Percentiles rank a stretch among this genome's conserved stretches.
These are phyloP conservation scores for Adansonia madagascariensis DNA, from an alignment of 441 rosid genomes.

Conservation along the genomic window DNA sequence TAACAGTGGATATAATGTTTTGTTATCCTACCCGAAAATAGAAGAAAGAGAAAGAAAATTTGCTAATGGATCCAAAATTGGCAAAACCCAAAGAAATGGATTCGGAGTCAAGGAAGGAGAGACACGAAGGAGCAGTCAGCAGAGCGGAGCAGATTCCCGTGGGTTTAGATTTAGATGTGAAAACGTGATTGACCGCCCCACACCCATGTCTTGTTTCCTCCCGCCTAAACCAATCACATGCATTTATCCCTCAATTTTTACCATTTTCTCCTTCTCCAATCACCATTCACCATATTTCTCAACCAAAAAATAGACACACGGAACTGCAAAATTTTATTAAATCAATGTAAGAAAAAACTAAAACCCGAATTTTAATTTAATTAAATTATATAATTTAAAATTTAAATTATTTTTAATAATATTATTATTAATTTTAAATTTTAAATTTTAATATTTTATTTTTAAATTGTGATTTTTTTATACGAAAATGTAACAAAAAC, in stretches of 20 bases:
- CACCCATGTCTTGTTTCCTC: background rate
- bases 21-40: too few species aligned
- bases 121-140: background rate
- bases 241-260: background rate
- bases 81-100: background rate
- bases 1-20: too few species aligned
- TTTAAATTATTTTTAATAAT: background rate
- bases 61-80: background rate
- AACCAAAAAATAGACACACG: too few species aligned
- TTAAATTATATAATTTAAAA: too few species aligned
- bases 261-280: conserved; percentile 17
- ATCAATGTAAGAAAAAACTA: too few species aligned
- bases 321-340: background rate
- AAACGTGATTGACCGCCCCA: conserved; percentile 16
- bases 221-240: conserved; percentile 19
- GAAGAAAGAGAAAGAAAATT: background rate
- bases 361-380: too few species aligned
- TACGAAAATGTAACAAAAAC: background rate
- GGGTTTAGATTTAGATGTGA: conserved; percentile 9
- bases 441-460: too few species aligned
- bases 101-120: background rate
- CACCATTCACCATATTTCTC: background rate
- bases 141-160: conserved; percentile 7
- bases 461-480: too few species aligned
- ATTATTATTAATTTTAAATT: too few species aligned